phyloP scores from a whole-genome alignment of 305 asterid genomes.

The Fraxinus sp. region DNA sequence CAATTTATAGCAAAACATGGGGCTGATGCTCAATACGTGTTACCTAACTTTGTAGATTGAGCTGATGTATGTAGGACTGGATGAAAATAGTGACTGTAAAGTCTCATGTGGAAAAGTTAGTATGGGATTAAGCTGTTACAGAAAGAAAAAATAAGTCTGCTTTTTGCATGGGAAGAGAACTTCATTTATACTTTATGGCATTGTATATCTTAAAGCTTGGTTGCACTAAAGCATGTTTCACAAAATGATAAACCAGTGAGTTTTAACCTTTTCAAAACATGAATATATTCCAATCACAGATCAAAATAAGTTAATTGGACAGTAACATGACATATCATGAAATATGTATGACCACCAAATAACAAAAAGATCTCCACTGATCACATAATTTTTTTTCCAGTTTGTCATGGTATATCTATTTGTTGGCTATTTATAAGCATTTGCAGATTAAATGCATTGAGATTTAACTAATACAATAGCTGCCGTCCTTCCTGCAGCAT shows the following conservation, averaged over 20 bases:
- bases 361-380: background rate
- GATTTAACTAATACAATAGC: conserved; percentile 5
- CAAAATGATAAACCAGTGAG: background rate
- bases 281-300: background rate
- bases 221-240: background rate
- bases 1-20: background rate
- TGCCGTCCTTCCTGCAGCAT: conserved; percentile 60
- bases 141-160: background rate
- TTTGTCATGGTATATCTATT: background rate
- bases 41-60: background rate
- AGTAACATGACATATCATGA: background rate
- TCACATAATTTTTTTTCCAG: background rate
- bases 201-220: background rate
- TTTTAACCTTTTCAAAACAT: background rate
- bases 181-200: background rate
- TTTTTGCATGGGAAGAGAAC: background rate
- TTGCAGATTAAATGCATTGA: conserved; percentile 6
- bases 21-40: background rate
- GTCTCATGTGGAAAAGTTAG: background rate
- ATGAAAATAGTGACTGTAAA: background rate
- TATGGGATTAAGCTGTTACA: background rate
- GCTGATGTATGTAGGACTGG: background rate
- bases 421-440: background rate
- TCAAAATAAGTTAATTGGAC: background rate
- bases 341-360: background rate